Percentiles rank a stretch among this genome's conserved stretches.
Evolutionary conservation across 345 rosid species (phyloP).

Genomic region (Citrus cavaleriei): DNA sequence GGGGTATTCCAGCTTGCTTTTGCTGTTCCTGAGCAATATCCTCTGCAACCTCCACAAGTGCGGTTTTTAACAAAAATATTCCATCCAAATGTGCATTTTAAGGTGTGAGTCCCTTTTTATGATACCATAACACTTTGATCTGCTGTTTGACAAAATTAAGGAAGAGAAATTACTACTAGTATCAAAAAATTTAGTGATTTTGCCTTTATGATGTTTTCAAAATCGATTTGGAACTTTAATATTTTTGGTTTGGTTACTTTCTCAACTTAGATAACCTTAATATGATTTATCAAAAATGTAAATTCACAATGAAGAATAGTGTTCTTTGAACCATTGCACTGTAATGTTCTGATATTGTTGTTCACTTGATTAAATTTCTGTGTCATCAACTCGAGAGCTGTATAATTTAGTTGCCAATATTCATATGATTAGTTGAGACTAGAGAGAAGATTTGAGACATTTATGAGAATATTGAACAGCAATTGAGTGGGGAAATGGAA

Average conservation of each 20-base stretch:
- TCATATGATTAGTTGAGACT: constrained; percentile 2
- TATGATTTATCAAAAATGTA: neutral
- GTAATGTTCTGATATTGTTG: neutral
- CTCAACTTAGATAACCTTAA: neutral
- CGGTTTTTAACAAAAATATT: constrained; percentile 95
- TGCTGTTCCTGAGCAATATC: constrained; percentile 95
- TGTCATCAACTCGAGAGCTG: neutral
- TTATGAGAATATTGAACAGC: neutral
- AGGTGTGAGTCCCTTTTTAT: constrained; percentile 39
- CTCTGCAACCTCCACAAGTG: constrained; percentile 98
- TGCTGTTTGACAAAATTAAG: neutral
- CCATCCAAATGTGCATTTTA: constrained; percentile 98
- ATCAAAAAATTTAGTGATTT: neutral
- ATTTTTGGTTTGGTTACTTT: neutral
- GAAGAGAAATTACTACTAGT: neutral
- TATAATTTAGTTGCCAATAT: neutral
- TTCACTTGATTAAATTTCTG: neutral
- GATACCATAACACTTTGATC: neutral
- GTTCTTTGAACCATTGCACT: neutral
- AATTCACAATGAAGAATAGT: neutral
- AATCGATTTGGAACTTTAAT: neutral
- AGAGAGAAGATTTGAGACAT: neutral
- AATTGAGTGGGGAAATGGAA: neutral
- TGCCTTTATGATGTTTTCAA: neutral
- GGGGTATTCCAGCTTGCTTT: constrained; percentile 96